Conservation (phyloP, 257 asterid genomes). For the Solanum virginianum region DNA sequence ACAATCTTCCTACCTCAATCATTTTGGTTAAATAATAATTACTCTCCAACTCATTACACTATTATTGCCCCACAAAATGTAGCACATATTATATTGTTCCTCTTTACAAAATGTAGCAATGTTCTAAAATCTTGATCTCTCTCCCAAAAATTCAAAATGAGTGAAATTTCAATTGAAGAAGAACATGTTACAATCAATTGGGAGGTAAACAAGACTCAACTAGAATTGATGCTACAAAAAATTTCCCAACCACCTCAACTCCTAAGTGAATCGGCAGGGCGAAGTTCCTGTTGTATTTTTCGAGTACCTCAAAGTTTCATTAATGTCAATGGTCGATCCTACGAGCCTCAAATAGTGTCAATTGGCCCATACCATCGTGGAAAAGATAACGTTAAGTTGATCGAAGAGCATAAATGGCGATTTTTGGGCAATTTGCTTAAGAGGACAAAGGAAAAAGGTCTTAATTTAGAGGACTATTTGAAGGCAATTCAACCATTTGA, state of each 20-base stretch:
- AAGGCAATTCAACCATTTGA: conserved; percentile 48
- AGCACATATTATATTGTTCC: background rate
- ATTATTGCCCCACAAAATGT: background rate
- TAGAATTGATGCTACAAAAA: conserved; percentile 46
- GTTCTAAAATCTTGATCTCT: background rate
- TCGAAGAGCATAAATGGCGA: conserved; percentile 91
- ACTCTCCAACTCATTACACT: background rate
- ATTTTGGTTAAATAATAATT: background rate
- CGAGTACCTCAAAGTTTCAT: conserved; percentile 55
- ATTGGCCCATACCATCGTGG: conserved; percentile 88
- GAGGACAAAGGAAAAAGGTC: conserved; percentile 18
- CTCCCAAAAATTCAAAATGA: background rate
- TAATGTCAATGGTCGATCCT: conserved; percentile 52
- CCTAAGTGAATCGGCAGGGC: conserved; percentile 63
- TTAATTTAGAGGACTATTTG: conserved; percentile 29
- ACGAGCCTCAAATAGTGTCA: conserved; percentile 61
- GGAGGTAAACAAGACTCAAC: conserved; percentile 40
- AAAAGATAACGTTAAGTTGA: conserved; percentile 44
- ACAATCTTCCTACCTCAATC: no score
- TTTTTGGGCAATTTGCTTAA: conserved; percentile 41
- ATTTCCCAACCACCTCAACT: conserved; percentile 44
- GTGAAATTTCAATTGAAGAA: background rate
- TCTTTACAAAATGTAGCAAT: background rate
- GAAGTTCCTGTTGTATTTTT: conserved; percentile 69
- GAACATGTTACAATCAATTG: conserved; percentile 19